A percentile compares a stretch with the other conserved stretches of the same genome.
phyloP scores from a whole-genome alignment of 2,329 filamentous ascomycete genomes.

The Colletotrichum orchidophilum region DNA sequence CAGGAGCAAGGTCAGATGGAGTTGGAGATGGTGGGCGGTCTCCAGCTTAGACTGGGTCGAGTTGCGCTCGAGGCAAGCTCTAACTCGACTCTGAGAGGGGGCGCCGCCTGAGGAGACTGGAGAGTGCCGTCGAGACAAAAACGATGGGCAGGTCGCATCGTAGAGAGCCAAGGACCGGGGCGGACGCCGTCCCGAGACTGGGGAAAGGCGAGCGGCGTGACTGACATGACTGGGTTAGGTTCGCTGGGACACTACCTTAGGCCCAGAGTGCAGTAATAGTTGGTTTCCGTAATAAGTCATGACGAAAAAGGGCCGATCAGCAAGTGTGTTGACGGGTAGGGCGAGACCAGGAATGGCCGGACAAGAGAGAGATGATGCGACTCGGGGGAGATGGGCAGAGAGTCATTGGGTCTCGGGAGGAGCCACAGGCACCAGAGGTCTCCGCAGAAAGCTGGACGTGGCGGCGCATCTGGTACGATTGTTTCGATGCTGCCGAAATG shows the following conservation, averaged over 20 bases:
- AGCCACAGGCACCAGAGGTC: not conserved
- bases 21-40: slow-evolving; percentile 2
- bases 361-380: not conserved
- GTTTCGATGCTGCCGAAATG: not conserved
- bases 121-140: not conserved
- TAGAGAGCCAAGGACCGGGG: not conserved
- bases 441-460: not conserved
- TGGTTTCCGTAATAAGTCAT: slow-evolving; percentile 18
- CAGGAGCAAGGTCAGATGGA: slow-evolving; percentile 11
- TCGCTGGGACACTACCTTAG: not conserved
- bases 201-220: not conserved
- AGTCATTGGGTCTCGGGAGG: not conserved
- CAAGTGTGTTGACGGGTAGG: slow-evolving; percentile 12
- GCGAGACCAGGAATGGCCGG: not conserved
- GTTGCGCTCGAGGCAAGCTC: not conserved
- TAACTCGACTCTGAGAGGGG: not conserved
- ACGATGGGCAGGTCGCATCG: not conserved
- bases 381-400: not conserved
- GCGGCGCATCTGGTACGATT: not conserved
- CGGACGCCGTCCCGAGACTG: not conserved
- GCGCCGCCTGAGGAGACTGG: no score
- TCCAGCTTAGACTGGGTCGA: slow-evolving; percentile 6
- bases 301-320: slow-evolving; percentile 26
- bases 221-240: not conserved
- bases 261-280: not conserved